phyloP scores from a whole-genome alignment of 768 basidiomycete genomes.

The Paxillus ammoniavirescens region DNA sequence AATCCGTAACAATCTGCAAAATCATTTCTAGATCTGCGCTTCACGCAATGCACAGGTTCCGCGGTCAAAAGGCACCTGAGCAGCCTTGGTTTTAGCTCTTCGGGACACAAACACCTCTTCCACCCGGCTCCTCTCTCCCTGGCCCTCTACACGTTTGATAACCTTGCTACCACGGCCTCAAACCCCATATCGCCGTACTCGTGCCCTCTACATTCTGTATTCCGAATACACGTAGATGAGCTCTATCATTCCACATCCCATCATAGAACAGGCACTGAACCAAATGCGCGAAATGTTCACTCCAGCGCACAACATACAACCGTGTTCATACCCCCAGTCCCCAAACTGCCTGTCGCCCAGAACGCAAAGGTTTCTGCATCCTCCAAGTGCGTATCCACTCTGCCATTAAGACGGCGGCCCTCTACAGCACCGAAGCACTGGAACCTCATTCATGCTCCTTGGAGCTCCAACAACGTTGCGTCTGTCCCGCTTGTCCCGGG shows the following conservation, averaged over 20 bases:
- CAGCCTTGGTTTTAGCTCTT: constrained; percentile 27
- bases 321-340: constrained; percentile 18
- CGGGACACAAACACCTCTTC: constrained; percentile 32
- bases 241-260: constrained; percentile 7
- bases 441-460: neutral
- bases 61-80: constrained; percentile 16
- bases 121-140: constrained; percentile 40
- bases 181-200: constrained; percentile 27
- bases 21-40: constrained; percentile 43
- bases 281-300: constrained; percentile 6
- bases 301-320: constrained; percentile 10
- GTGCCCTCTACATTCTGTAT: constrained; percentile 23
- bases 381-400: neutral
- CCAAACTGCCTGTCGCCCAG: neutral
- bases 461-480: neutral
- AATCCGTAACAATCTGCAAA: constrained; percentile 1
- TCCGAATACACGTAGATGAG: constrained; percentile 26
- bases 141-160: constrained; percentile 34
- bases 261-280: neutral
- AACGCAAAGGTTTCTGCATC: neutral
- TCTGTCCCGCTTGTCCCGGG: neutral
- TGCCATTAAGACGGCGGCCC: neutral
- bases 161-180: constrained; percentile 7
- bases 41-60: constrained; percentile 40
- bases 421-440: neutral